Evolutionary conservation across 2,329 filamentous ascomycete genomes (phyloP).

Genomic region (Stachybotrys elegans): DNA sequence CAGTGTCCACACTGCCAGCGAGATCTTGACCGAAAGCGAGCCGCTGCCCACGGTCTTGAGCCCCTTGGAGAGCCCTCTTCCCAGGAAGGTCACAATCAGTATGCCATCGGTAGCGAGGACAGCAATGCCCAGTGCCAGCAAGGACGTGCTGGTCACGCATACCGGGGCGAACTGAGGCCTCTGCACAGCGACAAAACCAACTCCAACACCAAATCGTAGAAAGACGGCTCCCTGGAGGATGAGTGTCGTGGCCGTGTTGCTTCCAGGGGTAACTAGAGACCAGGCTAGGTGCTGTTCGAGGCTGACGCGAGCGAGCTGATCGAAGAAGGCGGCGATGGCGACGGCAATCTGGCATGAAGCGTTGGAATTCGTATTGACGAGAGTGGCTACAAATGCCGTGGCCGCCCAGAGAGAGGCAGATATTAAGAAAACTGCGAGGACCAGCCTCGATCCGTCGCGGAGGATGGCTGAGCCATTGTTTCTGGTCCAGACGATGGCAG

Average conservation of each 20-base stretch:
- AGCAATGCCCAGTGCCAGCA: slow-evolving; percentile 39
- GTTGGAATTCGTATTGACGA: slow-evolving; percentile 37
- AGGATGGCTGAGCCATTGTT: slow-evolving; percentile 44
- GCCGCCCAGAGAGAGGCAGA: slow-evolving; percentile 50
- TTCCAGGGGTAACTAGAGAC: slow-evolving; percentile 36
- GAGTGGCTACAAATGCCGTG: slow-evolving; percentile 43
- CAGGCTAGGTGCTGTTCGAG: slow-evolving; percentile 51
- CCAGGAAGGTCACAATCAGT: slow-evolving; percentile 36
- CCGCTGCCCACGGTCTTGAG: too few relatives aligned
- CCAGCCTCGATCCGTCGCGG: slow-evolving; percentile 59
- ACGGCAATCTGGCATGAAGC: slow-evolving; percentile 47
- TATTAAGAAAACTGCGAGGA: slow-evolving; percentile 51
- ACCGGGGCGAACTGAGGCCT: slow-evolving; percentile 45
- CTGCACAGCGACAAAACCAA: slow-evolving; percentile 49
- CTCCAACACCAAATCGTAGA: slow-evolving; percentile 46
- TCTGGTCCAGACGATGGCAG: slow-evolving; percentile 40
- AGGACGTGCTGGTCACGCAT: slow-evolving; percentile 43
- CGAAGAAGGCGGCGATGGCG: slow-evolving; percentile 48
- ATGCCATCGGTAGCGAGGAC: slow-evolving; percentile 40
- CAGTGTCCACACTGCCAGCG: slow-evolving; percentile 48
- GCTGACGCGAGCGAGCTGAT: slow-evolving; percentile 50
- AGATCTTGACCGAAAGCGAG: slow-evolving; percentile 35
- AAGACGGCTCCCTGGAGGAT: slow-evolving; percentile 42
- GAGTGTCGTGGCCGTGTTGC: slow-evolving; percentile 29
- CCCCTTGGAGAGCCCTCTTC: slow-evolving; percentile 34